Conservation (phyloP, 139 green algal species). For the Marvania coccoides region DNA sequence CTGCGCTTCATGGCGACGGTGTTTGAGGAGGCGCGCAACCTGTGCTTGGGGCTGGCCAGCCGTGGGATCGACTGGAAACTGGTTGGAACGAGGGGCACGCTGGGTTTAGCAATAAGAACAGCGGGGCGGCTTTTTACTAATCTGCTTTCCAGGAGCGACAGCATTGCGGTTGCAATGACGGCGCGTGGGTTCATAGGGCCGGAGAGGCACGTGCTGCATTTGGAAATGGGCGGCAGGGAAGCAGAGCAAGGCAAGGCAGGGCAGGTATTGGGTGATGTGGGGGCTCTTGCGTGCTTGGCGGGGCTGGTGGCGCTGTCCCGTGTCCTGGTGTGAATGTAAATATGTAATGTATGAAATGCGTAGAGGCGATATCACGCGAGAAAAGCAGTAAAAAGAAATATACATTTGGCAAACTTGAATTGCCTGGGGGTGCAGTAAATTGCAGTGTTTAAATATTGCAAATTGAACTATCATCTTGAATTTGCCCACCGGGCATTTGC, state of each 20-base stretch:
- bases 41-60: constrained; percentile 24
- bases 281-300: background rate
- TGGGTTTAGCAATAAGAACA: background rate
- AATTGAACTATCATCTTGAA: too few species aligned
- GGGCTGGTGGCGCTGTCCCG: background rate
- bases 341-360: background rate
- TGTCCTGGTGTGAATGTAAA: background rate
- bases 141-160: constrained; percentile 17
- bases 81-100: constrained; percentile 5
- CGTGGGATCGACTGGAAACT: constrained; percentile 19
- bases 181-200: constrained; percentile 22
- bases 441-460: too few species aligned
- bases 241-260: background rate
- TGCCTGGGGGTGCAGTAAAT: too few species aligned
- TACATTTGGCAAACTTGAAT: too few species aligned
- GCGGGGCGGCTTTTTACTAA: constrained; percentile 15
- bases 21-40: constrained; percentile 30
- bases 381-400: too few species aligned
- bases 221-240: background rate
- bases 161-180: constrained; percentile 23
- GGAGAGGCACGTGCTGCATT: background rate
- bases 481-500: too few species aligned
- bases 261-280: background rate
- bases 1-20: constrained; percentile 30
- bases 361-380: background rate